Percentiles rank a stretch among this genome's conserved stretches.
phyloP scores from a whole-genome alignment of 2,329 filamentous ascomycete genomes.

The Fusarium clavum region DNA sequence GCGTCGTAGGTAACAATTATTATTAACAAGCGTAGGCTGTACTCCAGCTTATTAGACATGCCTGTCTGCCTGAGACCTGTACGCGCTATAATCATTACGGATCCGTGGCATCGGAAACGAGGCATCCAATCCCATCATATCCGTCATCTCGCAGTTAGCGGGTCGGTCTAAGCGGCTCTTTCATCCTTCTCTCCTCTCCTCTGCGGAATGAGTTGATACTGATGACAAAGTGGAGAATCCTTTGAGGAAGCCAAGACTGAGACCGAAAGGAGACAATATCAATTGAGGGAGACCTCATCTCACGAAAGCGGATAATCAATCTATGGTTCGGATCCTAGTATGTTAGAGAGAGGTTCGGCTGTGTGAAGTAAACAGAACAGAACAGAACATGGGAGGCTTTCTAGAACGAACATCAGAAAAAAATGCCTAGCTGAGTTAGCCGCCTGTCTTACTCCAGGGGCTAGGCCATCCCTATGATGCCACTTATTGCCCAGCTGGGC shows the following conservation, averaged over 20 bases:
- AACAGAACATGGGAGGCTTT: not conserved
- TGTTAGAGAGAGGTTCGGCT: slow-evolving; percentile 19
- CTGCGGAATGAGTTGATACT: slow-evolving; percentile 20
- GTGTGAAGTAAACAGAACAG: not conserved
- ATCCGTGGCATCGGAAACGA: slow-evolving; percentile 33
- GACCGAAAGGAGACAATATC: slow-evolving; percentile 17
- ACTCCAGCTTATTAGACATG: not conserved
- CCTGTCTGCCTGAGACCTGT: not conserved
- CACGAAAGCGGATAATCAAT: slow-evolving; percentile 28
- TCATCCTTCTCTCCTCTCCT: slow-evolving; percentile 15
- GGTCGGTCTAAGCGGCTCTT: slow-evolving; percentile 29
- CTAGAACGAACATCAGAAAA: slow-evolving; percentile 3
- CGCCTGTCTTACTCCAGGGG: not conserved
- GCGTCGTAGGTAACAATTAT: slow-evolving; percentile 5
- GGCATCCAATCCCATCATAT: slow-evolving; percentile 20
- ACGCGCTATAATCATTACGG: slow-evolving; percentile 25
- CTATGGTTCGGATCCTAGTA: slow-evolving; percentile 9
- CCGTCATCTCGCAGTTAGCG: slow-evolving; percentile 13
- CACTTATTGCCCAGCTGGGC: slow-evolving; percentile 3
- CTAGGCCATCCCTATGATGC: slow-evolving; percentile 1
- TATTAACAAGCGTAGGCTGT: not conserved
- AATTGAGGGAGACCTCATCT: slow-evolving; percentile 20
- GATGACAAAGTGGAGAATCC: slow-evolving; percentile 31
- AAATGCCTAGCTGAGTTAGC: slow-evolving; percentile 6
- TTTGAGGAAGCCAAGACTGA: slow-evolving; percentile 19